Conservation (phyloP, 225 moss, liverwort and hornwort species). For the Marchantia paleacea region DNA sequence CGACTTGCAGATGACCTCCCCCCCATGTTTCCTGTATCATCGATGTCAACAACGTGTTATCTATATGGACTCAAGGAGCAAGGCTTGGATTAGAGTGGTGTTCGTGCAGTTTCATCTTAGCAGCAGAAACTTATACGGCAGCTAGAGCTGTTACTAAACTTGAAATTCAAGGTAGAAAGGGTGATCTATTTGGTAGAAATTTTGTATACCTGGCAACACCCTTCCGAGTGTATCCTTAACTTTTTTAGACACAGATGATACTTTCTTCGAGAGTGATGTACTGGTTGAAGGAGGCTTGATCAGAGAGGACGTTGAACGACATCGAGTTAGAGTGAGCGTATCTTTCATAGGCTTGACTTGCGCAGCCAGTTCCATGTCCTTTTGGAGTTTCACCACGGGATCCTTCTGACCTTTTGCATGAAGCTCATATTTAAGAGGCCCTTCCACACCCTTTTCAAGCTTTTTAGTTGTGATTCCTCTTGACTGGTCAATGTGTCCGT, state of each 20-base stretch:
- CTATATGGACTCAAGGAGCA: neutral
- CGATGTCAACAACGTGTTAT: neutral
- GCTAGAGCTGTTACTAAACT: neutral
- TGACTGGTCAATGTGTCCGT: neutral
- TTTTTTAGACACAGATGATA: slow-evolving; percentile 84
- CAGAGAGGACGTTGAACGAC: slow-evolving; percentile 63
- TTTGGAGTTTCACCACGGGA: neutral
- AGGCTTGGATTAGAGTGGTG: no score
- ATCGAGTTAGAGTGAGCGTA: slow-evolving; percentile 33
- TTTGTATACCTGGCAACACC: slow-evolving; percentile 70
- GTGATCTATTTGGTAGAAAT: neutral
- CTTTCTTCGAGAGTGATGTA: slow-evolving; percentile 73
- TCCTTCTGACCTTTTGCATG: slow-evolving; percentile 11
- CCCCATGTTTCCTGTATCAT: slow-evolving; percentile 30
- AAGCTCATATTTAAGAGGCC: slow-evolving; percentile 3
- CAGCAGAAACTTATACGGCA: neutral
- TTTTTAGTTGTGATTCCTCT: neutral
- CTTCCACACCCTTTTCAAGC: slow-evolving; percentile 7
- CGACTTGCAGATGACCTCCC: slow-evolving; percentile 22
- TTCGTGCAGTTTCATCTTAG: no score
- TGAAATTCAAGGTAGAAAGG: neutral
- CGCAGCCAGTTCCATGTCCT: neutral
- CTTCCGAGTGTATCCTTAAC: slow-evolving; percentile 83
- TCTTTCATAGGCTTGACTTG: neutral
- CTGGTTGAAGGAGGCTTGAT: slow-evolving; percentile 52